Percentiles rank a stretch among this genome's conserved stretches.
Conservation (phyloP, 1,284 basidiomycete genomes). For the Leccinum griseonigrum region DNA sequence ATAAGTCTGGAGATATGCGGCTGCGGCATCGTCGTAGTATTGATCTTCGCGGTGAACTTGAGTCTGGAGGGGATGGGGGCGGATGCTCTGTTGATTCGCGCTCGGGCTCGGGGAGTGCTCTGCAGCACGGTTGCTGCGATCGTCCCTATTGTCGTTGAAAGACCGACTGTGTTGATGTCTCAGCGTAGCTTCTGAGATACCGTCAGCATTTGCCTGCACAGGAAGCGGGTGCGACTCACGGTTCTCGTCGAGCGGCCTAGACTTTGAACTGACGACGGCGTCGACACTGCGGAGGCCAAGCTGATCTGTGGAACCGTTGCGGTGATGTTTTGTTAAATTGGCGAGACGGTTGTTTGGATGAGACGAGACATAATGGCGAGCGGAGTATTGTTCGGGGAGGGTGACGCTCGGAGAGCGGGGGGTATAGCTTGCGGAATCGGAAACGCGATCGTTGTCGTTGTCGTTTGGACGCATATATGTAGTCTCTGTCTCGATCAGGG, state of each 20-base stretch:
- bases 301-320: constrained; percentile 54
- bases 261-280: constrained; percentile 48
- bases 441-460: constrained; percentile 32
- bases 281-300: constrained; percentile 59
- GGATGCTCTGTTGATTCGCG: constrained; percentile 13
- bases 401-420: constrained; percentile 66
- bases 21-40: constrained; percentile 51
- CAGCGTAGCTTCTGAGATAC: constrained; percentile 13
- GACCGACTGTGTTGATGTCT: constrained; percentile 20
- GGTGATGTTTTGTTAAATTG: constrained; percentile 29
- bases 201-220: constrained; percentile 17
- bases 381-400: constrained; percentile 46
- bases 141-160: constrained; percentile 19
- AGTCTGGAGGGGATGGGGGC: constrained; percentile 29
- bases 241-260: constrained; percentile 30
- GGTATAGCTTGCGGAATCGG: constrained; percentile 49
- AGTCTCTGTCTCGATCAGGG: constrained; percentile 43
- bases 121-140: constrained; percentile 15
- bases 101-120: constrained; percentile 18
- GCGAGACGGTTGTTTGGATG: constrained; percentile 23
- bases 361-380: constrained; percentile 24
- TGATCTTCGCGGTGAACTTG: constrained; percentile 30
- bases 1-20: constrained; percentile 57
- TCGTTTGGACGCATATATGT: constrained; percentile 31
- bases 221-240: constrained; percentile 25